phyloP scores from a whole-genome alignment of 2,329 filamentous ascomycete species.

The Talaromyces verruculosus region DNA sequence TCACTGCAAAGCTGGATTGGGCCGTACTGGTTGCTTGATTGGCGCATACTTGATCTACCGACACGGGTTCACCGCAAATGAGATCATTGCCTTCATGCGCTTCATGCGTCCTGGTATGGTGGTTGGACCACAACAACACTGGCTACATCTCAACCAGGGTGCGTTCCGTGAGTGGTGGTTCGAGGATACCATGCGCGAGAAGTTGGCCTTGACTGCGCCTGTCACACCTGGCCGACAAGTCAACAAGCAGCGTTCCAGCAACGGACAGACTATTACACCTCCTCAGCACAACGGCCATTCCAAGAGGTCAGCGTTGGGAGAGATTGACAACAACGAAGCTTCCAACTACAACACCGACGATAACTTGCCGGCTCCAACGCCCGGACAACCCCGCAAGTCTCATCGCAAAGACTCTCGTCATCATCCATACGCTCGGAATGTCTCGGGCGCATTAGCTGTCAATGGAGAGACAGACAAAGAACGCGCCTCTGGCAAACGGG shows the following conservation, averaged over 20 bases:
- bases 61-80: constrained; percentile 94
- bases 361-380: constrained; percentile 90
- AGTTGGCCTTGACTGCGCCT: constrained; percentile 66
- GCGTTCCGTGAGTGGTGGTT: constrained; percentile 98
- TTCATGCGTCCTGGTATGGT: constrained; percentile 99
- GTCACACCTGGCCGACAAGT: constrained; percentile 55
- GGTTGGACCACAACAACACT: constrained; percentile 96
- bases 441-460: constrained; percentile 46
- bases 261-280: constrained; percentile 75
- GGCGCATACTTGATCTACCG: constrained; percentile 97
- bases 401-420: constrained; percentile 72
- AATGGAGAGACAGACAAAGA: constrained; percentile 36
- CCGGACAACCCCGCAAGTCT: constrained; percentile 90
- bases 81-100: constrained; percentile 96
- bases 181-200: constrained; percentile 75
- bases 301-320: constrained; percentile 81
- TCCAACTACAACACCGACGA: constrained; percentile 61
- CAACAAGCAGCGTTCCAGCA: constrained; percentile 63
- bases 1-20: constrained; percentile 96
- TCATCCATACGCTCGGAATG: constrained; percentile 66
- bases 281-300: constrained; percentile 70
- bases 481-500: constrained; percentile 45
- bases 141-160: constrained; percentile 95
- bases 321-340: constrained; percentile 79
- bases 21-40: constrained; percentile 92